phyloP scores from a whole-genome alignment of 495 filamentous ascomycete species.

The Collariella sp. region DNA sequence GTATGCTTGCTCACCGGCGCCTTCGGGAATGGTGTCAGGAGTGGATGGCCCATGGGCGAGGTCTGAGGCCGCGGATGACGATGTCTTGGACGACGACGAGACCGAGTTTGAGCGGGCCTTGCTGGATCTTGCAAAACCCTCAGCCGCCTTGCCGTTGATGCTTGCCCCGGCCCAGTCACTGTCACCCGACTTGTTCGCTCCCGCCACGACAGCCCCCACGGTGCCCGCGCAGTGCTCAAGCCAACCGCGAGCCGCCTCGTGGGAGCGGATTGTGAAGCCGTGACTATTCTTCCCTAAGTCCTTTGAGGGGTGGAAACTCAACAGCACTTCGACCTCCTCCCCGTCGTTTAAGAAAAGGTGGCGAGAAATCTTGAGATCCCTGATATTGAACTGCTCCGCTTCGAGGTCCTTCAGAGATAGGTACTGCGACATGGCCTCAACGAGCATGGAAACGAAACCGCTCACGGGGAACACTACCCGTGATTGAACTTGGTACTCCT shows the following conservation, averaged over 20 bases:
- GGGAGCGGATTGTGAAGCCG: constrained; percentile 36
- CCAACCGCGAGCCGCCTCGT: constrained; percentile 24
- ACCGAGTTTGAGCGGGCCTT: constrained; percentile 10
- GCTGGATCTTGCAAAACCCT: neutral
- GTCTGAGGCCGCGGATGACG: constrained; percentile 18
- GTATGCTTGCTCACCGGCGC: constrained; percentile 4
- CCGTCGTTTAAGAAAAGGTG: constrained; percentile 23
- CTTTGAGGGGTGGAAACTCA: constrained; percentile 19
- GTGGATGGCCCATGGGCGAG: constrained; percentile 4
- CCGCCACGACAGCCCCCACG: constrained; percentile 25
- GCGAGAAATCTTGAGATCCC: constrained; percentile 14
- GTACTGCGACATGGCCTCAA: constrained; percentile 30
- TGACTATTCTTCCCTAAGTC: neutral
- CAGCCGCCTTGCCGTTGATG: neutral
- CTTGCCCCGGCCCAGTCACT: neutral
- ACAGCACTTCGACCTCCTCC: constrained; percentile 24
- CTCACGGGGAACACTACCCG: constrained; percentile 41
- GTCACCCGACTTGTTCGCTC: constrained; percentile 2
- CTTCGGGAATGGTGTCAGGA: constrained; percentile 12
- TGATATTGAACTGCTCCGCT: constrained; percentile 19
- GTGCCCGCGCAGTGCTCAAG: constrained; percentile 30
- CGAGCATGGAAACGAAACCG: constrained; percentile 41
- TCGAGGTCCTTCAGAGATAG: constrained; percentile 22
- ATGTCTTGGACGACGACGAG: constrained; percentile 1
- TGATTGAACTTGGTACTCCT: constrained; percentile 36